Percentiles rank a stretch among this genome's conserved stretches.
Evolutionary conservation across 345 rosid genomes (phyloP).

Genomic region (Microcos paniculata): DNA sequence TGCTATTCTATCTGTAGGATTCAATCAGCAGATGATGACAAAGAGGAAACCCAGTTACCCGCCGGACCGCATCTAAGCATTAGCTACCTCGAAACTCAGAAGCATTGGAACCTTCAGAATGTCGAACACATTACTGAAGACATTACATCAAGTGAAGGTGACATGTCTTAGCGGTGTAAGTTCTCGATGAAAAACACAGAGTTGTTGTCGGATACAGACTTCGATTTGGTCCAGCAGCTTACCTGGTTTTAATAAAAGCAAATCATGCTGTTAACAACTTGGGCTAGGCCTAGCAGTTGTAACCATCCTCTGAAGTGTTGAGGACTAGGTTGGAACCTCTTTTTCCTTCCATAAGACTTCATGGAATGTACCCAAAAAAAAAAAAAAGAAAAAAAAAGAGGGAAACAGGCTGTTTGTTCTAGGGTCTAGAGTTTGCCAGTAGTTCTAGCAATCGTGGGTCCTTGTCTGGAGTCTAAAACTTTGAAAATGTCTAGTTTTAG

Average conservation of each 20-base stretch:
- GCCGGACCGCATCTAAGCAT: slow-evolving; percentile 4
- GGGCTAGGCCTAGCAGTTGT: background rate
- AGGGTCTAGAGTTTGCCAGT: background rate
- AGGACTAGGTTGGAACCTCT: background rate
- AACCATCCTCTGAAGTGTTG: background rate
- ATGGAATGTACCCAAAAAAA: background rate
- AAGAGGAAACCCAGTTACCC: background rate
- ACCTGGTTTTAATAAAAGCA: background rate
- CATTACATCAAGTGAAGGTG: background rate
- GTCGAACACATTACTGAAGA: background rate
- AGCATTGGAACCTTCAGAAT: slow-evolving; percentile 7
- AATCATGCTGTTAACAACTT: background rate
- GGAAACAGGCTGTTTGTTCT: background rate
- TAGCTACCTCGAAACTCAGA: background rate
- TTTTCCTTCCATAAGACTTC: background rate
- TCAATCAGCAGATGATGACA: background rate
- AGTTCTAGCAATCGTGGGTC: background rate
- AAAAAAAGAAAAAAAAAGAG: too few relatives aligned
- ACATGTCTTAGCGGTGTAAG: background rate
- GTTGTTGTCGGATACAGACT: background rate
- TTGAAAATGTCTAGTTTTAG: background rate
- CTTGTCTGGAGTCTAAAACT: background rate
- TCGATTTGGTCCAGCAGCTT: background rate
- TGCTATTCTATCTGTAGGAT: slow-evolving; percentile 5
- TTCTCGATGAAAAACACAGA: background rate